phyloP scores from a whole-genome alignment of 805 yeast species.

The Candida lessepsii region DNA sequence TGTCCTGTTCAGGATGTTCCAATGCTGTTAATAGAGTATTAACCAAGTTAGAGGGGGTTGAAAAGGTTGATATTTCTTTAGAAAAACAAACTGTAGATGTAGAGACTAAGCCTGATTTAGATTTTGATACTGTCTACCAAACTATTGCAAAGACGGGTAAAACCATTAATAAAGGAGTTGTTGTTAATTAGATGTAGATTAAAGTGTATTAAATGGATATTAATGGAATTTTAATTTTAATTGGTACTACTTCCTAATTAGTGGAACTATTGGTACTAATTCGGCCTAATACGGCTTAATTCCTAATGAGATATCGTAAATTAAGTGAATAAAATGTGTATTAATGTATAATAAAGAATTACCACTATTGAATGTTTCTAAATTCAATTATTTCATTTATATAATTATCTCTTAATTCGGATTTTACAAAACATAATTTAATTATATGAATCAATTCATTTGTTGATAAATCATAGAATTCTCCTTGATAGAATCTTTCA shows the following conservation, averaged over 20 bases:
- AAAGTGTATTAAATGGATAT: too few relatives aligned
- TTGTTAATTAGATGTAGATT: constrained; percentile 11
- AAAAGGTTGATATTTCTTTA: constrained; percentile 68
- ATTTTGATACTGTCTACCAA: constrained; percentile 75
- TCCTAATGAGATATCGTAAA: too few relatives aligned
- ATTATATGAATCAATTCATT: constrained; percentile 44
- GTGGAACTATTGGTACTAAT: too few relatives aligned
- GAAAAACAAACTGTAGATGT: constrained; percentile 84
- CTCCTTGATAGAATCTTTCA: constrained; percentile 51
- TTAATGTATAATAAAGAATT: too few relatives aligned
- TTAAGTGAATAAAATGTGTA: background rate
- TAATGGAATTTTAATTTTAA: too few relatives aligned
- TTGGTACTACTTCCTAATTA: too few relatives aligned
- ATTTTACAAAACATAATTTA: constrained; percentile 44
- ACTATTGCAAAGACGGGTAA: constrained; percentile 91
- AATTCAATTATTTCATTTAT: constrained; percentile 48
- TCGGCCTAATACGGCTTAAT: too few relatives aligned
- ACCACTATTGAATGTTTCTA: constrained; percentile 26
- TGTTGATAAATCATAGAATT: constrained; percentile 48
- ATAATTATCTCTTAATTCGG: constrained; percentile 43
- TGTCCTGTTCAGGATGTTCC: constrained; percentile 89
- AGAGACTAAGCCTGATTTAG: constrained; percentile 47
- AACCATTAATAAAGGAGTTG: constrained; percentile 47
- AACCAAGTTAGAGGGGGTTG: constrained; percentile 69
- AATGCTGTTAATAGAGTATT: constrained; percentile 81